These are phyloP conservation scores for Truncatella angustata DNA, from an alignment of 2,329 filamentous ascomycete species.

Conservation along the genomic window DNA sequence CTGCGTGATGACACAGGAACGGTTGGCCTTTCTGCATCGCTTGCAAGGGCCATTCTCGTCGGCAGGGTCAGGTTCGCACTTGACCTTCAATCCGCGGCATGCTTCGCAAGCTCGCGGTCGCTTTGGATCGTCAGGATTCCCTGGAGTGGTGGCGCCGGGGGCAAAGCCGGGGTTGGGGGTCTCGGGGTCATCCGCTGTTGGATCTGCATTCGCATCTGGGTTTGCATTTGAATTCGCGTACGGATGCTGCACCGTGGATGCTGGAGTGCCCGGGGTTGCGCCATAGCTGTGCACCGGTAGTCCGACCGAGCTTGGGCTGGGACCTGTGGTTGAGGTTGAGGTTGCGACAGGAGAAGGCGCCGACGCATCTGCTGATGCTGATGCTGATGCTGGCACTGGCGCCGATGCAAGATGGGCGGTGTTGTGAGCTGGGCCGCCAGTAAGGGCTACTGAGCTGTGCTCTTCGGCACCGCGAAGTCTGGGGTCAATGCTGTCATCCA, in stretches of 20 bases:
- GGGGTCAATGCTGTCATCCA: conserved; percentile 19
- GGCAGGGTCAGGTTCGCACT: conserved; percentile 73
- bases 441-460: conserved; percentile 21
- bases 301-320: conserved; percentile 7
- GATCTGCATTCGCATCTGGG: no score
- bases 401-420: no score
- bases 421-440: conserved; percentile 11
- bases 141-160: conserved; percentile 17
- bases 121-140: conserved; percentile 52
- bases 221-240: conserved; percentile 24
- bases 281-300: conserved; percentile 5
- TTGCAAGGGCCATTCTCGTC: conserved; percentile 65
- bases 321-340: conserved; percentile 3
- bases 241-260: not conserved
- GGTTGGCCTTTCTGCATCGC: conserved; percentile 77
- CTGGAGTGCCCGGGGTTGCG: conserved; percentile 2
- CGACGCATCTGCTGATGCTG: conserved; percentile 8
- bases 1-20: conserved; percentile 74
- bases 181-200: no score
- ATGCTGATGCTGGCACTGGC: conserved; percentile 7
- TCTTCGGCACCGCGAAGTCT: conserved; percentile 24
- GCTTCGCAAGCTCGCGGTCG: conserved; percentile 72
- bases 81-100: conserved; percentile 75
- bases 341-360: conserved; percentile 11
- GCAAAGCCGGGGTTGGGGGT: conserved; percentile 15